Evolutionary conservation across 225 moss, liverwort and hornwort species (phyloP).

Genomic region (Takakia lepidozioides): DNA sequence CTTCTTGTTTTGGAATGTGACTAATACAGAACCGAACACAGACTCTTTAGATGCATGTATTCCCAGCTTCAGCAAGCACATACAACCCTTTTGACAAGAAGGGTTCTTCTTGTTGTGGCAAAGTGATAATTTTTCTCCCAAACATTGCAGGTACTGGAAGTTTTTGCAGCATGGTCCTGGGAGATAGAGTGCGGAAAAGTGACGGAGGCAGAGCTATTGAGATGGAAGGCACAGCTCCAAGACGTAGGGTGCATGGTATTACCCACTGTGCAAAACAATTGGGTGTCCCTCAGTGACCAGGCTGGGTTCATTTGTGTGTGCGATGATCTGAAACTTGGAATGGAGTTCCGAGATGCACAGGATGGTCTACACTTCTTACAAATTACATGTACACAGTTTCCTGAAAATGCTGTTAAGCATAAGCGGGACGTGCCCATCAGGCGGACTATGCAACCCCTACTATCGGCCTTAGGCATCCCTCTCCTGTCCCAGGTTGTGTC

Average conservation of each 20-base stretch:
- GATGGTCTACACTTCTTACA: constrained; percentile 57
- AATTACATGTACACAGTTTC: constrained; percentile 27
- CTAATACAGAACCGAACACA: too few relatives aligned
- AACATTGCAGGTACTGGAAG: constrained; percentile 69
- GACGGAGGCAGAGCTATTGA: constrained; percentile 37
- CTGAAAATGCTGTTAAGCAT: constrained; percentile 14
- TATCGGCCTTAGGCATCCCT: constrained; percentile 54
- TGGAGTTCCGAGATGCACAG: constrained; percentile 47
- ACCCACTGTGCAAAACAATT: constrained; percentile 59
- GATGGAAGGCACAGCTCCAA: constrained; percentile 66
- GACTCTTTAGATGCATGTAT: not conserved
- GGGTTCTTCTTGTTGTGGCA: not conserved
- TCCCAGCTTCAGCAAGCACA: not conserved
- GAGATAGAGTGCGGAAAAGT: constrained; percentile 54
- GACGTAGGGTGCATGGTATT: constrained; percentile 60
- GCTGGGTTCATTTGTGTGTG: constrained; percentile 65
- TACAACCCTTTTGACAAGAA: too few relatives aligned
- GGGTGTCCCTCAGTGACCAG: constrained; percentile 60
- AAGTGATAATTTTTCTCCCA: too few relatives aligned
- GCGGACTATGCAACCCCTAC: constrained; percentile 49
- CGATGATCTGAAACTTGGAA: constrained; percentile 63
- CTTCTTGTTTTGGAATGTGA: too few relatives aligned
- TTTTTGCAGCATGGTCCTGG: constrained; percentile 56
- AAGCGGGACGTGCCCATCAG: constrained; percentile 23
- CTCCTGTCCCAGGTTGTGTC: constrained; percentile 77